phyloP scores from a whole-genome alignment of 805 yeast species.

The Yarrowia sp. region DNA sequence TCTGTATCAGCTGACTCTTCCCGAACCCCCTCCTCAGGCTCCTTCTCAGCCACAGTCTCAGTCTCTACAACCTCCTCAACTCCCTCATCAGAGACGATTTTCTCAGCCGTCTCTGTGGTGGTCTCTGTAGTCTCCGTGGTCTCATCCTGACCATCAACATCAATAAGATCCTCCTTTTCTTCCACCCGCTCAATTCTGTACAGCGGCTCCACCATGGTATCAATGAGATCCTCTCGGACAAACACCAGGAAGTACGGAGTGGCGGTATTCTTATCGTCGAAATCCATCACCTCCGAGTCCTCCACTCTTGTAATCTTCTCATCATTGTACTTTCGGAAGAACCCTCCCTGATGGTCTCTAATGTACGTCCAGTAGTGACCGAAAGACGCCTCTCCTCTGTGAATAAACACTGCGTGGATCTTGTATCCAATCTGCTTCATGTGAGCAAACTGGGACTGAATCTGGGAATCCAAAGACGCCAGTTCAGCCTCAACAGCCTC shows the following conservation, averaged over 20 bases:
- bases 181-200: neutral
- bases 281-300: slow-evolving; percentile 41
- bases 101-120: neutral
- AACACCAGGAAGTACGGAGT: slow-evolving; percentile 93
- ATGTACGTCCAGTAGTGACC: slow-evolving; percentile 98
- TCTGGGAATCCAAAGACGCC: slow-evolving; percentile 46
- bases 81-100: neutral
- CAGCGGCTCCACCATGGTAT: slow-evolving; percentile 33
- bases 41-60: neutral
- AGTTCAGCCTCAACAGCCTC: slow-evolving; percentile 45
- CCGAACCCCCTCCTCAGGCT: too few species aligned
- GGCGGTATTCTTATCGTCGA: slow-evolving; percentile 58
- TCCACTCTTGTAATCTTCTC: slow-evolving; percentile 88
- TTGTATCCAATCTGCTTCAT: slow-evolving; percentile 70
- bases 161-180: slow-evolving; percentile 8
- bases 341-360: slow-evolving; percentile 61
- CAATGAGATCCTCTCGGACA: slow-evolving; percentile 59
- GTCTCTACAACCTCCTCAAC: neutral
- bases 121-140: neutral
- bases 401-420: slow-evolving; percentile 88
- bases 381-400: slow-evolving; percentile 91
- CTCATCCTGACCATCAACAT: slow-evolving; percentile 11
- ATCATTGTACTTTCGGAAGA: slow-evolving; percentile 90
- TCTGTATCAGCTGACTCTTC: too few species aligned
- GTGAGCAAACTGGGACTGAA: slow-evolving; percentile 59